Base-by-base conservation (phyloP, 2,329 filamentous ascomycete genomes). In the Colletotrichum incanum region DNA sequence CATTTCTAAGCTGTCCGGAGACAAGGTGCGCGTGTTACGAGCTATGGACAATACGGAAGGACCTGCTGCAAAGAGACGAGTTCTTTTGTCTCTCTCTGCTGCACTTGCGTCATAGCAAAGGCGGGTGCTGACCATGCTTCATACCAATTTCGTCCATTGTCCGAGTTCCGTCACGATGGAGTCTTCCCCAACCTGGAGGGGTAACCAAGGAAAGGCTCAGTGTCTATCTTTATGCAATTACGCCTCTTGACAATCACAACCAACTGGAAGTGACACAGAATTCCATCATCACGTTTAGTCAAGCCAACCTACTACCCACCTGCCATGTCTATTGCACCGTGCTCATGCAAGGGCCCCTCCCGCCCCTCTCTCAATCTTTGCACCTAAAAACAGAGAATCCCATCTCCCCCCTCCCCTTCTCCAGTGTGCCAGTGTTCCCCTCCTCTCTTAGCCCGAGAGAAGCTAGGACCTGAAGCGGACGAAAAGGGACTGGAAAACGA, bases 341-440 rank as follows among this genome's bases (percentile, higher is more conserved):
- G 58, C 71, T 60, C 58, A 60, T 63, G 66, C 67, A 66, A 71
- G 67, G 60, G 45, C 61, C 71, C 67, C 62, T 62, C 56, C 62
- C 28, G 56, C 65, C 59, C 70, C 61, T 62, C 66, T 61, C 47
- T 64, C 49, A 9, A 31, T 12, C 31, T 50, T 11, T 31, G 16
- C 31, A 26, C 28, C 52, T 12, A 60, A 41, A 55, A 49, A 26
- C 43, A 41, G 60, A 52, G 61, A 72, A 23, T 49, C 54, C 65
- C 65, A 60, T 69, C 45, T 61, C 28, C 28, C 39, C 49, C 20
- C n/a, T n/a, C 34, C 23, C 5, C 18, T 26, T 52, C 39, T 39
- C 34, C 37, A 26, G 31, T 31, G 28, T 43, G 14, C 31, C 23
- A 31, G 43, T 34, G 23, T 34, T 41, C 28, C 60, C n/a, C 34